phyloP scores from a whole-genome alignment of 495 filamentous ascomycete genomes.

The Penicillium flavigenum region DNA sequence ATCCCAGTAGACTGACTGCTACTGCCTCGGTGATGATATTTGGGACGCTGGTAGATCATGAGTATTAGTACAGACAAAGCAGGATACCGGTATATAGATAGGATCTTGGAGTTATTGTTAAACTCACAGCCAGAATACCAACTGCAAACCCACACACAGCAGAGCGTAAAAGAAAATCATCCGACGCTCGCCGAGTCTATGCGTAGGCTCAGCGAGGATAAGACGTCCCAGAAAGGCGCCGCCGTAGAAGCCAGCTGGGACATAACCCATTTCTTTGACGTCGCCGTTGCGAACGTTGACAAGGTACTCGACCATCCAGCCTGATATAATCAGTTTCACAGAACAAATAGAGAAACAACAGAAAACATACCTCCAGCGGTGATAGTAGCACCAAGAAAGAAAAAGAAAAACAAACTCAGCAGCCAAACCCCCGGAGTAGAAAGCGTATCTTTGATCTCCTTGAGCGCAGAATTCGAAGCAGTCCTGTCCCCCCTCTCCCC shows the following conservation, averaged over 20 bases:
- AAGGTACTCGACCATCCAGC: constrained; percentile 38
- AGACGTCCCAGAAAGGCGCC: constrained; percentile 31
- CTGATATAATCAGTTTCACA: constrained; percentile 7
- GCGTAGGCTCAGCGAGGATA: constrained; percentile 30
- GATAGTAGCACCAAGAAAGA: constrained; percentile 31
- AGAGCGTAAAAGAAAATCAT: constrained; percentile 34
- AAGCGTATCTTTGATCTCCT: constrained; percentile 29
- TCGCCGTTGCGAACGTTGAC: constrained; percentile 33
- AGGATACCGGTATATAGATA: background rate
- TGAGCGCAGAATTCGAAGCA: constrained; percentile 8
- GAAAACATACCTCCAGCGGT: constrained; percentile 30
- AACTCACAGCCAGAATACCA: constrained; percentile 38
- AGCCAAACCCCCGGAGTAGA: constrained; percentile 30
- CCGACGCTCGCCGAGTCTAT: constrained; percentile 32
- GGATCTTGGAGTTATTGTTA: background rate
- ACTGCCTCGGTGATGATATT: constrained; percentile 38
- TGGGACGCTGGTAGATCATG: constrained; percentile 22
- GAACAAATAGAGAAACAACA: background rate
- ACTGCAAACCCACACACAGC: constrained; percentile 31
- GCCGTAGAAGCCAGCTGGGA: constrained; percentile 33
- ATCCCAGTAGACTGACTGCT: constrained; percentile 31
- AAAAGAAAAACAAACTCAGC: constrained; percentile 36
- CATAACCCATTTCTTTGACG: constrained; percentile 34
- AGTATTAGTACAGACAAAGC: background rate
- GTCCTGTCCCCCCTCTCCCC: background rate